Evolutionary conservation across 2,329 filamentous ascomycete genomes (phyloP).

Genomic region (Ceratocystis smalleyi): DNA sequence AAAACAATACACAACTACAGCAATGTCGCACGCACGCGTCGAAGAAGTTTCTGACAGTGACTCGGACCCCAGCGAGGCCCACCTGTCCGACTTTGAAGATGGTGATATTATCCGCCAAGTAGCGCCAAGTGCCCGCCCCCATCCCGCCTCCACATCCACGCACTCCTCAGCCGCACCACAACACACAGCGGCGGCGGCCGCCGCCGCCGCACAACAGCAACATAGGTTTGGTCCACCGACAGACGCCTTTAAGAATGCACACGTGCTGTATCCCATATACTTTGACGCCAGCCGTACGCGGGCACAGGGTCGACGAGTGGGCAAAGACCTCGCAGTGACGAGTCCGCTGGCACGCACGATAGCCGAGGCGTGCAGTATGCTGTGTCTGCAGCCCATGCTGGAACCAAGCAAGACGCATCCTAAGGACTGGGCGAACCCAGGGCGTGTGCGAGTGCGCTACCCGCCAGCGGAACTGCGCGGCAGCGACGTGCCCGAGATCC

Average conservation of each 20-base stretch:
- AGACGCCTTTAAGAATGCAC: constrained; percentile 54
- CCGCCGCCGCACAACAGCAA: background rate
- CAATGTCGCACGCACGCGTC: constrained; percentile 72
- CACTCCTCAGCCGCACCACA: constrained; percentile 21
- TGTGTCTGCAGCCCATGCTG: constrained; percentile 60
- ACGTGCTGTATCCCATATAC: constrained; percentile 90
- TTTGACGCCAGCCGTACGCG: constrained; percentile 67
- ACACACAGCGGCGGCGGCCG: background rate
- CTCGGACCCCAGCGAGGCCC: constrained; percentile 77
- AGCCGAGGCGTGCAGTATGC: constrained; percentile 61
- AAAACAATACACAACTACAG: background rate
- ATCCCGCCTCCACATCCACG: constrained; percentile 18
- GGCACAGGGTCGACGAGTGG: constrained; percentile 67
- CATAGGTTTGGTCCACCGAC: constrained; percentile 26
- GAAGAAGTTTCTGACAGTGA: constrained; percentile 85
- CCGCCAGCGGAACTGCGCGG: constrained; percentile 28
- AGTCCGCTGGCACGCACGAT: constrained; percentile 86
- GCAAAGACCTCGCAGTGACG: constrained; percentile 52
- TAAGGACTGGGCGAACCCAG: constrained; percentile 95
- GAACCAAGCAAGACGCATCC: constrained; percentile 88
- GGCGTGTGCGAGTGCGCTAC: constrained; percentile 69
- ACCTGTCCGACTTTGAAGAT: constrained; percentile 52
- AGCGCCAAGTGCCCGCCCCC: background rate
- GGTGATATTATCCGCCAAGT: constrained; percentile 36
- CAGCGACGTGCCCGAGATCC: constrained; percentile 32